Percentiles rank a stretch among this genome's conserved stretches.
Conservation (phyloP, 2,329 filamentous ascomycete species). For the Venturia pyrina region DNA sequence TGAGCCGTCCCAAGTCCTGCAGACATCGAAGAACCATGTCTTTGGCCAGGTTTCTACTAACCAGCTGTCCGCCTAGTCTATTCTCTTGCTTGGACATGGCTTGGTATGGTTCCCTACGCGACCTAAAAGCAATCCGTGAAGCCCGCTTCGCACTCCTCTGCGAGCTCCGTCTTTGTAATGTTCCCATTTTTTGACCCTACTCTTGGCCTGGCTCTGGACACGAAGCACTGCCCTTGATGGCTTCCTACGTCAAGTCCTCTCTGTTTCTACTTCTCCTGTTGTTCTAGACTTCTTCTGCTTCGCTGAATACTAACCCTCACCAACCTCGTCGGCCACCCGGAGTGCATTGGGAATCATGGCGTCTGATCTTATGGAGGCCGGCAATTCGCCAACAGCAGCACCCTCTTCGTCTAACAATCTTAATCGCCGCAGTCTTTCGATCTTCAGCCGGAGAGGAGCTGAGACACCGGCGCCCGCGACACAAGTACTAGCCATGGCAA, state of each 20-base stretch:
- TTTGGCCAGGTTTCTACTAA: background rate
- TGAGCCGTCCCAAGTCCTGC: background rate
- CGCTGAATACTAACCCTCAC: background rate
- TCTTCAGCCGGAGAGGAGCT: conserved; percentile 36
- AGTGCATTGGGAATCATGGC: background rate
- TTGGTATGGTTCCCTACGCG: background rate
- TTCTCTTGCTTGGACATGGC: background rate
- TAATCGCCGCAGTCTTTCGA: conserved; percentile 45
- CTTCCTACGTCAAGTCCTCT: background rate
- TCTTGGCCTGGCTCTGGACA: background rate
- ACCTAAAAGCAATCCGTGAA: background rate
- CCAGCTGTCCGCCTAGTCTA: background rate
- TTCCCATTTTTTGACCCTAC: background rate
- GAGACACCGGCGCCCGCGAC: conserved; percentile 14
- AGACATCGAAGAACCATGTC: background rate
- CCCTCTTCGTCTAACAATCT: conserved; percentile 6
- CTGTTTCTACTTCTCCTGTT: conserved; percentile 3
- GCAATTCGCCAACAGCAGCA: background rate
- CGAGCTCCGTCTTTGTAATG: background rate
- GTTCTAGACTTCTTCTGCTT: background rate
- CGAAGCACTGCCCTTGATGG: conserved; percentile 7
- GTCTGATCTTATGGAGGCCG: background rate
- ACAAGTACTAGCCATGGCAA: conserved; percentile 12
- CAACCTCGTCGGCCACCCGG: background rate
- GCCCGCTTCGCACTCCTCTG: background rate